Base-by-base conservation (phyloP, 768 basidiomycete species). In the Termitomyces sp. region DNA sequence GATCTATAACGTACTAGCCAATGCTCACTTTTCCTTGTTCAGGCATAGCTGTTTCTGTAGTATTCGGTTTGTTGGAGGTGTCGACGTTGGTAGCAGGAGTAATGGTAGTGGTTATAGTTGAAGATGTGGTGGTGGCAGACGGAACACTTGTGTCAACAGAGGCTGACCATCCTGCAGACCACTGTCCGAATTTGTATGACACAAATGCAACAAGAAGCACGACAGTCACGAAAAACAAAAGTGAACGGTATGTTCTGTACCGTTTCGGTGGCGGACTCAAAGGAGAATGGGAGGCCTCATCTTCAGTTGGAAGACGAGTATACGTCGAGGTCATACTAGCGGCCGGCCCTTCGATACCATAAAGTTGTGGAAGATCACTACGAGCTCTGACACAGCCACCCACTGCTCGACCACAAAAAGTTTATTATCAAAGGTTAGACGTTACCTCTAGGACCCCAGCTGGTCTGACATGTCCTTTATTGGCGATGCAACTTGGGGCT, bases 11-110 rank as follows among this genome's bases (percentile, higher is more conserved):
- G 69, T 64, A 91, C 87, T 91, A 91, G 78, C 88, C 89, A 62
- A 91, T 81, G 58, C 86, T 90, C 67, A 84, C 84, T 70, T 89
- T 91, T 59, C 83, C 83, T 15, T 76, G 71, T 73, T 79, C 76
- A 17, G 67, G 60, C 60, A 59, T 59, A 62, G 58, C 33, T 62
- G 61, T 53, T 55, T 58, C 58, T 54, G 66, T 57, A 6, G 57
- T 47, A 41, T 54, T 56, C 31, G 43, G 52, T 56, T 59, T 54
- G 9, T 50, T 21, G 33, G 48, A 44, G 23, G 44, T 30, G 15
- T 53, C 15, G 42, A 50, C 51, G 30, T 42, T 46, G 31, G 56
- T 30, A 31, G 60, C 41, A 46, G 52, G 33, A 50, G 54, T 54
- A 26, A 55, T 38, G 23, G 33, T 61, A 42, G 41, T 48, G 53